Base-by-base conservation (phyloP, 2,329 filamentous ascomycete species). In the Paecilomyces sp. region DNA sequence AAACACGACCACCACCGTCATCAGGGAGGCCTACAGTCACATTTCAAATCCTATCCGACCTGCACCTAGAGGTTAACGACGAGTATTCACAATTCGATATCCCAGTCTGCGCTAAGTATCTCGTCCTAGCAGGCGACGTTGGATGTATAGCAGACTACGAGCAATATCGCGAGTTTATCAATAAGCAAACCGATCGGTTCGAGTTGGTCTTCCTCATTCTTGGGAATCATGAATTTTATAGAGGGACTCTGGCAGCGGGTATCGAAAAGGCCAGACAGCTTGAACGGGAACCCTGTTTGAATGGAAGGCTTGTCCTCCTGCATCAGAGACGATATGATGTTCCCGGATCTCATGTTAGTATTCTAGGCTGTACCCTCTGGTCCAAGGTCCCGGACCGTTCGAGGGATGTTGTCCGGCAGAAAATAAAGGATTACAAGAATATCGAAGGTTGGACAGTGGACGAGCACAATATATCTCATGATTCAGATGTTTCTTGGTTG, bases 291-390 rank as follows among this genome's bases (percentile, higher is more conserved):
- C 59, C 59, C n/a, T 22, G n/a, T 11, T 47, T 64, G 11, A 50
- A 57, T 2, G 64, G 60, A 18, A 56, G 57, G 15, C 60, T 69
- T n/a, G 58, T 57, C 28, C 50, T 68, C n/a, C 60, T 67, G 22
- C 34, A 67, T 58, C 57, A 63, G 31, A 60, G 22, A 25, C 60
- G 66, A 34, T 25, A 34, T n/a, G 60, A 63, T 18, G 12, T 66
- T 2, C 8, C 41, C 11, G 47, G 31, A 6, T 22, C 76, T 0
- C 70, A 68, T 30, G 58, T 83, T 33, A 81, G 78, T 3, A 67
- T 85, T 8, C 66, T 86, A 2, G 83, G 83, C 3, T 84, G 81
- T 63, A 84, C 83, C 2, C 71, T 86, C 0, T 83, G 82, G 79
- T 83, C 82, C 2, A 61, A 68, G 0, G 76, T 86, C 11, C 72